Conservation (phyloP, 1,284 basidiomycete species). For the Leccinum fallax region DNA sequence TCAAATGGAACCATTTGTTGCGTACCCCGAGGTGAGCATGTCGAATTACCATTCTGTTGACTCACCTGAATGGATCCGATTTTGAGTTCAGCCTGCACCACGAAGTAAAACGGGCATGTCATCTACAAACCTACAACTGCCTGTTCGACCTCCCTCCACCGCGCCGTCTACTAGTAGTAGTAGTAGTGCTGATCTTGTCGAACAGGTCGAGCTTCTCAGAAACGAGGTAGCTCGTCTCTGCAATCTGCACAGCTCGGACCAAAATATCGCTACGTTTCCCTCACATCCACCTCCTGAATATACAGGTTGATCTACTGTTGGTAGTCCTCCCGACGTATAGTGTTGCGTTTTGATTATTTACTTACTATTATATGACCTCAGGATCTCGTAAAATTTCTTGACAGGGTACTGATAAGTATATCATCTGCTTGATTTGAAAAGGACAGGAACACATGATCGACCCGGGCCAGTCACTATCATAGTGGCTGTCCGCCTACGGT, state of each 20-base stretch:
- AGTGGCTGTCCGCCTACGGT: neutral
- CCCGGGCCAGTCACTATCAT: neutral
- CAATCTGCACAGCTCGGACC: neutral
- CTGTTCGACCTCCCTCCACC: neutral
- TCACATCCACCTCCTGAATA: neutral
- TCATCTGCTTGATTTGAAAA: neutral
- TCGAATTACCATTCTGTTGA: neutral
- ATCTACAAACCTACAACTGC: neutral
- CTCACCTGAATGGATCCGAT: neutral
- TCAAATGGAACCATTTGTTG: neutral
- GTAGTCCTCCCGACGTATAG: too few species aligned
- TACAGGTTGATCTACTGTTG: neutral
- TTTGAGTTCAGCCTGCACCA: neutral
- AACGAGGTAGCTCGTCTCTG: constrained; percentile 17
- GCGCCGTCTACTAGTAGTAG: neutral
- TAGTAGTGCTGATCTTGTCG: neutral
- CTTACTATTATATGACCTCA: neutral
- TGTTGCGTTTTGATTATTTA: neutral
- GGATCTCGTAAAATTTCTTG: neutral
- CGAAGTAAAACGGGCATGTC: neutral
- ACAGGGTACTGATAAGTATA: neutral
- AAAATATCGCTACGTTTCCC: neutral
- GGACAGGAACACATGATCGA: neutral
- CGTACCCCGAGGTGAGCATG: neutral
- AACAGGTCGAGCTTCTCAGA: constrained; percentile 13